Evolutionary conservation across 2,329 filamentous ascomycete genomes (phyloP).

Genomic region (Setomelanomma holmii): DNA sequence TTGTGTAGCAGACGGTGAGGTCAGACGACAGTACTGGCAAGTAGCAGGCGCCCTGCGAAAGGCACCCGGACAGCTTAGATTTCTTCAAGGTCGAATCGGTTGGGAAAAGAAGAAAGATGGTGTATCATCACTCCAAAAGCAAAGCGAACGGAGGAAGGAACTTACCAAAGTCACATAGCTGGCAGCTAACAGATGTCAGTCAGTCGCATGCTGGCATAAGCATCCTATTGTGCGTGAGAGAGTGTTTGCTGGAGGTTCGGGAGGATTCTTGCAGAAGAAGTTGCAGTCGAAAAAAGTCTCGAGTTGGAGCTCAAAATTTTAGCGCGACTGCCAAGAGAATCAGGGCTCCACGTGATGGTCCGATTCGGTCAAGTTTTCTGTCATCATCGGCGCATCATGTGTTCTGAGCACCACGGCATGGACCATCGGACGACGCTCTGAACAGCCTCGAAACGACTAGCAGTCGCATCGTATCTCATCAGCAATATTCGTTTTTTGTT

Average conservation of each 20-base stretch:
- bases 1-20: slow-evolving; percentile 25
- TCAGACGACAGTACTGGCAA: slow-evolving; percentile 92
- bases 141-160: slow-evolving; percentile 9
- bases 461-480: not conserved
- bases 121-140: slow-evolving; percentile 73
- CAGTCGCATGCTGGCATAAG: not conserved
- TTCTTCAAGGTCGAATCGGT: slow-evolving; percentile 89
- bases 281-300: slow-evolving; percentile 5
- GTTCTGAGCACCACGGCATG: not conserved
- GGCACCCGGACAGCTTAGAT: slow-evolving; percentile 68
- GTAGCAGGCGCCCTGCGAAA: slow-evolving; percentile 76
- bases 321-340: slow-evolving; percentile 3
- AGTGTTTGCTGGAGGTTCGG: no score
- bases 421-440: not conserved
- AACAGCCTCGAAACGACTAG: not conserved
- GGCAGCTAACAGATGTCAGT: not conserved
- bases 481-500: not conserved
- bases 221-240: slow-evolving; percentile 11
- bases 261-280: not conserved
- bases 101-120: slow-evolving; percentile 83
- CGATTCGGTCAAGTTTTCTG: slow-evolving; percentile 2
- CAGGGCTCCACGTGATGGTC: not conserved
- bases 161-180: slow-evolving; percentile 24
- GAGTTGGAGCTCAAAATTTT: slow-evolving; percentile 2
- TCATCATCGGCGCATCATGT: not conserved